Evolutionary conservation across 805 yeast species (phyloP).

Genomic region (Zygosaccharomyces kombuchaensis): DNA sequence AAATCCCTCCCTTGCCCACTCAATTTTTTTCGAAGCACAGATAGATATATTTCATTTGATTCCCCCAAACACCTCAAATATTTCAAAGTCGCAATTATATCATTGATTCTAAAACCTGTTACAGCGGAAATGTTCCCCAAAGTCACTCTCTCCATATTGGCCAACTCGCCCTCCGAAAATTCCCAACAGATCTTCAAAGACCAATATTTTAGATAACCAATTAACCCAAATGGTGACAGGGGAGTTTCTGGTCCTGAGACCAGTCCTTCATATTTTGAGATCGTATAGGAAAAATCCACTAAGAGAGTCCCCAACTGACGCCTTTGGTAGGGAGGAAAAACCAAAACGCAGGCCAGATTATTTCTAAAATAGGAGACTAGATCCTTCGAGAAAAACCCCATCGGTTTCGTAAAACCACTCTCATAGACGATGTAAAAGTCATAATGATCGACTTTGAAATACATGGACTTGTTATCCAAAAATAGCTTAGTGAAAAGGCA

Average conservation of each 20-base stretch:
- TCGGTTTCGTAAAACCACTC: slow-evolving; percentile 45
- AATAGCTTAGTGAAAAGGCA: slow-evolving; percentile 84
- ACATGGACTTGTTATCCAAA: slow-evolving; percentile 84
- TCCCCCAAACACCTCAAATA: slow-evolving; percentile 45
- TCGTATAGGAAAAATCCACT: slow-evolving; percentile 76
- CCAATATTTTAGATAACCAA: slow-evolving; percentile 77
- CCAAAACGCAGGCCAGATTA: slow-evolving; percentile 85
- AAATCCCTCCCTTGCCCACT: slow-evolving; percentile 8
- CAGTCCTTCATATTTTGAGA: slow-evolving; percentile 59
- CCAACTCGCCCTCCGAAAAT: slow-evolving; percentile 40
- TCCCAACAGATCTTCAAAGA: slow-evolving; percentile 46
- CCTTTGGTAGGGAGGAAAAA: slow-evolving; percentile 89
- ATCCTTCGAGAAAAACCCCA: slow-evolving; percentile 94
- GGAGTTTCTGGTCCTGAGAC: slow-evolving; percentile 93
- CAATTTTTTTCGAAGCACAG: slow-evolving; percentile 18
- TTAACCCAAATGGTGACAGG: slow-evolving; percentile 72
- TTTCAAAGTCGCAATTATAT: slow-evolving; percentile 55
- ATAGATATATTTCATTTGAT: slow-evolving; percentile 20
- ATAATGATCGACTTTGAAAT: slow-evolving; percentile 71
- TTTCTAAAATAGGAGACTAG: slow-evolving; percentile 68
- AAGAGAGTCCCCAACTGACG: slow-evolving; percentile 70
- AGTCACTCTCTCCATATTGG: slow-evolving; percentile 34
- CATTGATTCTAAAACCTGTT: slow-evolving; percentile 64
- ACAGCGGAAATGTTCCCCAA: slow-evolving; percentile 46
- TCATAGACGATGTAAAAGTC: slow-evolving; percentile 76